Base-by-base conservation (phyloP, 805 yeast genomes). In the Ogataea trehaloabstinens region DNA sequence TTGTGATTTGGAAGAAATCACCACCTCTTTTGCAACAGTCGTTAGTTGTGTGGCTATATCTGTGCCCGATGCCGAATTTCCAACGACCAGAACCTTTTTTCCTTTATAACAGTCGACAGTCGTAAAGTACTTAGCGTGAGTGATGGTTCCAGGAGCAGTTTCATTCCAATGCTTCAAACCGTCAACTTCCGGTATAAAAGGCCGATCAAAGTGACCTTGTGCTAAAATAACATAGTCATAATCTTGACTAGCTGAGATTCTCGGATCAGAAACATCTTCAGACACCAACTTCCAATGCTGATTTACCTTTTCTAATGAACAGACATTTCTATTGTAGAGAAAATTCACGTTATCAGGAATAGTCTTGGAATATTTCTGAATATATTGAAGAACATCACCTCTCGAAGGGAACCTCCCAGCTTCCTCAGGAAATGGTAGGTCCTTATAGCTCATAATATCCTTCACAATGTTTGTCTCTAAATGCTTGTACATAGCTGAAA, bases 41-140 rank as follows among this genome's bases (percentile, higher is more conserved):
- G 52, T 47, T 19, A 59, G 37, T 38, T 62, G 67, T 5, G 63
- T 58, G 3, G 65, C 55, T 21, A 62, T 57, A 54, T 88, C 95
- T 15, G 78, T 74, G 19, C 91, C 95, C 21, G 88, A 79, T 2
- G 93, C 83, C 8, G 82, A 78, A 50, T 80, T 60, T 30, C 68
- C 68, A 22, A 63, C 45, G 18, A 63, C 54, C 18, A 63, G 40
- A 6, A 71, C 71, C 6, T 52, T 62, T 42, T 67, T 54, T 29
- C 55, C 62, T 37, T 56, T 58, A 42, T 57, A 73, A 5, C 51
- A 46, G 0, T 46, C 44, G 4, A 63, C 61, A 22, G 49, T 50
- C 28, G 67, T 55, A 47, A 59, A 73, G 51, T 64, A 71, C 42
- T 72, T 73, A 11, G 76, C 71, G 49, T 73, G 78, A 11, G 68